Evolutionary conservation across 192 early-diverging fungal genomes (phyloP).

Genomic region (Umbelopsis isabellina): DNA sequence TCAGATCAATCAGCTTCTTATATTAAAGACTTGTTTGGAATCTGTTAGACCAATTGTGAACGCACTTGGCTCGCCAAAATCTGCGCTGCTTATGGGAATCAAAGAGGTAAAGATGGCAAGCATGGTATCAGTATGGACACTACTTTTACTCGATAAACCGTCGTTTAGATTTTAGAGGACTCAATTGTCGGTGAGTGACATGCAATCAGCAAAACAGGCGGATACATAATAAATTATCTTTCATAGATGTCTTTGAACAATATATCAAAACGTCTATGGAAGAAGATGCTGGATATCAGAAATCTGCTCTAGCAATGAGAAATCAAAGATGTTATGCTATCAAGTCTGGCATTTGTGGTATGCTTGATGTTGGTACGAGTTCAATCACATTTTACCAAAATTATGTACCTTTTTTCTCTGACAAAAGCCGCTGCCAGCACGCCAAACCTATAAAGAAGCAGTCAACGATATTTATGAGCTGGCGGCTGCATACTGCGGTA

Average conservation of each 20-base stretch:
- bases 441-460: conserved; percentile 79
- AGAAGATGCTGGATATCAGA: conserved; percentile 70
- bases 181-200: not conserved
- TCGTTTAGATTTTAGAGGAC: not conserved
- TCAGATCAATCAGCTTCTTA: not conserved
- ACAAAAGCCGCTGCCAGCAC: conserved; percentile 40
- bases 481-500: conserved; percentile 51
- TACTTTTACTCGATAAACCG: no score
- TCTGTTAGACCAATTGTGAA: conserved; percentile 33
- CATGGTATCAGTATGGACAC: not conserved
- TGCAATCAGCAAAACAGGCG: not conserved
- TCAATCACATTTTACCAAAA: not conserved
- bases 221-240: conserved; percentile 20
- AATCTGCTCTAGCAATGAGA: conserved; percentile 70
- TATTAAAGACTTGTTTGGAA: conserved; percentile 1
- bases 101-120: not conserved
- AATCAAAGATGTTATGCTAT: conserved; percentile 90
- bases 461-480: conserved; percentile 72
- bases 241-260: conserved; percentile 41
- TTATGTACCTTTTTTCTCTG: not conserved
- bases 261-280: conserved; percentile 70
- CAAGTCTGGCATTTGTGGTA: conserved; percentile 79
- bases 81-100: conserved; percentile 46
- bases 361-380: conserved; percentile 79
- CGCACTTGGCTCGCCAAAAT: conserved; percentile 42